phyloP scores from a whole-genome alignment of 1,284 basidiomycete genomes.

The Cutaneotrichosporon daszewskae region DNA sequence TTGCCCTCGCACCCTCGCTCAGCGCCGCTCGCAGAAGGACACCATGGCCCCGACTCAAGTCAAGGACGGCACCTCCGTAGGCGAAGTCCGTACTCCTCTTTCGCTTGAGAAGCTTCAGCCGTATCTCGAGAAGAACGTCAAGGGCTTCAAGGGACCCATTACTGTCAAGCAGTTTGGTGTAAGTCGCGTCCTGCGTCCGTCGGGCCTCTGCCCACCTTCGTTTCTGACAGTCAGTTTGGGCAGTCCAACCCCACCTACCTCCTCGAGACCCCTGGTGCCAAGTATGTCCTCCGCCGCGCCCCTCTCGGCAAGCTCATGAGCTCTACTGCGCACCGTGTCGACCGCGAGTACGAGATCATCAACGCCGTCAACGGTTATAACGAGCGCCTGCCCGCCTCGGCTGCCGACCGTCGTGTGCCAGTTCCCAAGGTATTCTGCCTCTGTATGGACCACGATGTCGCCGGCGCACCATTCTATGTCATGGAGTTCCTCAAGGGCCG shows the following conservation, averaged over 20 bases:
- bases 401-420: conserved; percentile 55
- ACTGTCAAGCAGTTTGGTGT: conserved; percentile 88
- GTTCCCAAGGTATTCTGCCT: conserved; percentile 78
- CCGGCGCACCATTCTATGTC: conserved; percentile 89
- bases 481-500: conserved; percentile 92
- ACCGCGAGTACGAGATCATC: conserved; percentile 82
- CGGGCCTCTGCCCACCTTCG: not conserved
- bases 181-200: conserved; percentile 32
- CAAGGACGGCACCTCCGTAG: conserved; percentile 12
- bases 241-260: conserved; percentile 92
- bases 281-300: conserved; percentile 78
- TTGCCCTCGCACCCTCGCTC: no score
- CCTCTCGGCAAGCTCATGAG: conserved; percentile 82
- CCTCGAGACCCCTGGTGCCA: conserved; percentile 14
- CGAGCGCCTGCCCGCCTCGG: conserved; percentile 22
- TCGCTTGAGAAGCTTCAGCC: conserved; percentile 60
- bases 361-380: conserved; percentile 70
- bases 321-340: conserved; percentile 86
- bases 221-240: conserved; percentile 8
- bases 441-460: conserved; percentile 68
- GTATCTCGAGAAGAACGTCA: conserved; percentile 61
- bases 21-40: no score
- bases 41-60: conserved; percentile 3
- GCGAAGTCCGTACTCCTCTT: conserved; percentile 60
- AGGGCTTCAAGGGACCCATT: conserved; percentile 61